Conservation (phyloP, 2,329 filamentous ascomycete species). For the Cryphonectria carpinicola region DNA sequence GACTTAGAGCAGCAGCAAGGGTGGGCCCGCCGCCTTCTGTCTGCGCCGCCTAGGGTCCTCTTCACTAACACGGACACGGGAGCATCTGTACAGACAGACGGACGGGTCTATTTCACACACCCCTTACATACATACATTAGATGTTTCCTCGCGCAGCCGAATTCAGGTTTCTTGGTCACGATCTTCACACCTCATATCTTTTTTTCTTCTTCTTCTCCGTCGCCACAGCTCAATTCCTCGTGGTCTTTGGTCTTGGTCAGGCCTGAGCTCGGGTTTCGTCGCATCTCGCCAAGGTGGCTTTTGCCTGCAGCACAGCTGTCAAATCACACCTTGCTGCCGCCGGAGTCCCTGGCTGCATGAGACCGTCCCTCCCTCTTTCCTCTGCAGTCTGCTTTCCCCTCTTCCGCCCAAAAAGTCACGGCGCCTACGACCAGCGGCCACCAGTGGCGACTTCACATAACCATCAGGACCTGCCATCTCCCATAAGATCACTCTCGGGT, state of each 20-base stretch:
- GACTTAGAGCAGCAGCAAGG: constrained; percentile 15
- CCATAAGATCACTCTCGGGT: constrained; percentile 10
- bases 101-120: constrained; percentile 13
- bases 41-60: constrained; percentile 23
- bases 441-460: constrained; percentile 10
- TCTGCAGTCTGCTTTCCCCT: constrained; percentile 17
- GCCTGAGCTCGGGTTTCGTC: not conserved
- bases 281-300: not conserved
- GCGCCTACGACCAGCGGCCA: constrained; percentile 17
- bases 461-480: constrained; percentile 2
- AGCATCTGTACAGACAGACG: constrained; percentile 18
- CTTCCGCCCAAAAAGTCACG: constrained; percentile 12
- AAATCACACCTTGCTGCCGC: constrained; percentile 13
- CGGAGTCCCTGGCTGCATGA: constrained; percentile 14
- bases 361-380: constrained; percentile 9
- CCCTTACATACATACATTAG: constrained; percentile 24
- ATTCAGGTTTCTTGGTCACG: constrained; percentile 13
- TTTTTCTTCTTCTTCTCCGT: not conserved
- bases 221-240: not conserved
- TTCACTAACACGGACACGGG: constrained; percentile 21
- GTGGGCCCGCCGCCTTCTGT: constrained; percentile 25
- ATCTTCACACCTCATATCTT: constrained; percentile 14
- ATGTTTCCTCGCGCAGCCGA: constrained; percentile 24
- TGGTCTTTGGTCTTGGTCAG: not conserved
- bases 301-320: not conserved